phyloP scores from a whole-genome alignment of 2,329 filamentous ascomycete genomes.

The Exophiala alcalophila region DNA sequence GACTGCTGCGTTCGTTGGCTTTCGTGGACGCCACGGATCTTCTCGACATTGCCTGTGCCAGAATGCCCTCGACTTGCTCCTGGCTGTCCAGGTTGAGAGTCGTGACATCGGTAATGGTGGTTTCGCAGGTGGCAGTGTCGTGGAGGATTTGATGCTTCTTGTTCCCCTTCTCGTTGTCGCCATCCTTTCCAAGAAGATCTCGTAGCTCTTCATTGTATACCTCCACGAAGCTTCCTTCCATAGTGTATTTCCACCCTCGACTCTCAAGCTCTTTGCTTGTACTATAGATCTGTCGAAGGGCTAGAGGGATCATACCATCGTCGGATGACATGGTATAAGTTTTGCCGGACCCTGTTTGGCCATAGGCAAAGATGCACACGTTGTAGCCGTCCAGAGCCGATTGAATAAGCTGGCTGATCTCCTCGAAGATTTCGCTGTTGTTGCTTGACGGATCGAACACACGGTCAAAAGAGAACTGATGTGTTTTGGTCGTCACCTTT shows the following conservation, averaged over 20 bases:
- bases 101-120: slow-evolving; percentile 75
- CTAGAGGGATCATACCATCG: slow-evolving; percentile 93
- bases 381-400: slow-evolving; percentile 97
- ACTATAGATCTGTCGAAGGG: slow-evolving; percentile 89
- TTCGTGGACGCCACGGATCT: slow-evolving; percentile 94
- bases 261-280: slow-evolving; percentile 79
- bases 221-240: slow-evolving; percentile 94
- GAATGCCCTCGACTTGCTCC: slow-evolving; percentile 72
- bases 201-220: slow-evolving; percentile 98
- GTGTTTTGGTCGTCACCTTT: slow-evolving; percentile 70
- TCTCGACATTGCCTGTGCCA: slow-evolving; percentile 78
- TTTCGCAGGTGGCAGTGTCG: slow-evolving; percentile 77
- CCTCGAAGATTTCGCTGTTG: slow-evolving; percentile 87
- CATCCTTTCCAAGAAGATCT: slow-evolving; percentile 73
- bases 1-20: slow-evolving; percentile 89
- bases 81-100: slow-evolving; percentile 75
- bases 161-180: slow-evolving; percentile 75
- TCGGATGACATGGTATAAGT: slow-evolving; percentile 90
- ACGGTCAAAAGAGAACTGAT: slow-evolving; percentile 87
- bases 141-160: slow-evolving; percentile 89
- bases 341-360: slow-evolving; percentile 95
- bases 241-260: slow-evolving; percentile 90
- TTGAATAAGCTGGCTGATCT: slow-evolving; percentile 95
- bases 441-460: slow-evolving; percentile 76
- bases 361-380: slow-evolving; percentile 98